These are phyloP conservation scores for Candida silvicultrix DNA, from an alignment of 805 yeast species.

Conservation along the genomic window DNA sequence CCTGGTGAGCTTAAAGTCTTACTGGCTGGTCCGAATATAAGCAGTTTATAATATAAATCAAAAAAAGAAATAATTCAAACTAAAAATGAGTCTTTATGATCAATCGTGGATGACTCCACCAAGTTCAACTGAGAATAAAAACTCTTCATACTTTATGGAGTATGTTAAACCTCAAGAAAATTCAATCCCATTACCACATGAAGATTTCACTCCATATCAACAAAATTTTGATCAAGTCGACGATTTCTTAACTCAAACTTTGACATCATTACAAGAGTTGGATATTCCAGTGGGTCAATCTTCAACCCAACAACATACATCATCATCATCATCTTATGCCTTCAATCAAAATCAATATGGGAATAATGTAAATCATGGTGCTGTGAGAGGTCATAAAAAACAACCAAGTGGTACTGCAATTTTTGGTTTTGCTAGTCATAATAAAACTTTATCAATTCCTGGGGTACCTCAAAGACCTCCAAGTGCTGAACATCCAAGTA, in stretches of 20 bases:
- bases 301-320: slow-evolving; percentile 2
- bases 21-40: neutral
- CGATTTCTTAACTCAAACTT: slow-evolving; percentile 37
- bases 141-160: neutral
- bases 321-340: slow-evolving; percentile 7
- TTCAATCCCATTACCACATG: slow-evolving; percentile 3
- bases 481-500: slow-evolving; percentile 13
- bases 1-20: neutral
- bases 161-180: neutral
- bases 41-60: neutral
- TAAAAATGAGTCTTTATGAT: neutral
- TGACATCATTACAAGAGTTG: slow-evolving; percentile 51
- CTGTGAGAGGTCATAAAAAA: slow-evolving; percentile 39
- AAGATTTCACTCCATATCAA: slow-evolving; percentile 2
- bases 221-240: neutral
- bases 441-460: slow-evolving; percentile 54
- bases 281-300: slow-evolving; percentile 45
- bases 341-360: slow-evolving; percentile 3
- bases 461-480: slow-evolving; percentile 30
- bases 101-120: neutral
- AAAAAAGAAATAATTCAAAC: neutral
- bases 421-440: slow-evolving; percentile 66
- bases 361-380: neutral
- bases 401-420: slow-evolving; percentile 76
- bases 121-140: slow-evolving; percentile 1